Conservation (phyloP, 805 yeast species). For the Candida incommunis region DNA sequence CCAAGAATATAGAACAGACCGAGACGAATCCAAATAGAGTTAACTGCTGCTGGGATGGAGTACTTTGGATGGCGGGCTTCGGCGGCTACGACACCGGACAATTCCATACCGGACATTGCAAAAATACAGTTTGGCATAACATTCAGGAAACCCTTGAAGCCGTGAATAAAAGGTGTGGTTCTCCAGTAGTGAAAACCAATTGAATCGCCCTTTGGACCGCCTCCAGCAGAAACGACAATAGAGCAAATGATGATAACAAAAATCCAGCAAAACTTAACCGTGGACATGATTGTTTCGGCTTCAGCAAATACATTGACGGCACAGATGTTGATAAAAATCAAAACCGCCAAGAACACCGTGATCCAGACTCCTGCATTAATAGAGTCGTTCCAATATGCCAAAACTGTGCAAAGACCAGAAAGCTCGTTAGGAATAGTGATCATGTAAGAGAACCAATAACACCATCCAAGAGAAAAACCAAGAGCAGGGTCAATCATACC, state of each 20-base stretch:
- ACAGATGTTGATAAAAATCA: constrained; percentile 31
- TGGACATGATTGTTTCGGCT: constrained; percentile 46
- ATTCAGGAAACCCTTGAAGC: constrained; percentile 36
- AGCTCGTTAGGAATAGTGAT: constrained; percentile 35
- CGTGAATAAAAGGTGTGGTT: constrained; percentile 30
- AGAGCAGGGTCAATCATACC: constrained; percentile 33
- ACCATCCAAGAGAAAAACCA: constrained; percentile 34
- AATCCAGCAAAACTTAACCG: constrained; percentile 42
- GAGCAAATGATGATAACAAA: constrained; percentile 42
- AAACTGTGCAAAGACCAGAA: constrained; percentile 31
- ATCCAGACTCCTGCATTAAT: constrained; percentile 31
- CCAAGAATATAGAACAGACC: constrained; percentile 38
- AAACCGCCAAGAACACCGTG: constrained; percentile 34
- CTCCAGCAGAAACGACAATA: constrained; percentile 41
- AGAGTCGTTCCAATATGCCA: constrained; percentile 32
- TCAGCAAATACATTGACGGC: constrained; percentile 47
- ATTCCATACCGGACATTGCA: constrained; percentile 47
- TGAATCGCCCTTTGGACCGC: constrained; percentile 34
- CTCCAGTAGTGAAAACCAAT: constrained; percentile 51
- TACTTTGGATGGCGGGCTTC: constrained; percentile 47
- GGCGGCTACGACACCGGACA: constrained; percentile 49
- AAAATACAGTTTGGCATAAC: constrained; percentile 29
- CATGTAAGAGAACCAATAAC: constrained; percentile 37
- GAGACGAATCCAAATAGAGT: constrained; percentile 44
- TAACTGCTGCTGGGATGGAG: constrained; percentile 48